Conservation (phyloP, 2,329 filamentous ascomycete genomes). For the Ascochyta fabae region DNA sequence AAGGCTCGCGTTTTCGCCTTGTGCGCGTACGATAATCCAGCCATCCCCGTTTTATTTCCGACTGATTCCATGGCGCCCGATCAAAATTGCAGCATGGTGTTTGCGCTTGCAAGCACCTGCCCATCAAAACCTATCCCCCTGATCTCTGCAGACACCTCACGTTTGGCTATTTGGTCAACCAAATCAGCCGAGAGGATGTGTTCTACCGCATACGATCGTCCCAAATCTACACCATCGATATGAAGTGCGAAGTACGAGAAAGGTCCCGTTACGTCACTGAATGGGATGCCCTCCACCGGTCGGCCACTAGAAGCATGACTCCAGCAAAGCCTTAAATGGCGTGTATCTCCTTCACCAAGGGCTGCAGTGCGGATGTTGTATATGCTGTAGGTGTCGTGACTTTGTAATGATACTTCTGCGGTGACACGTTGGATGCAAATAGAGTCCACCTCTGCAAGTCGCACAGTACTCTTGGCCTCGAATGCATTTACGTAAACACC, state of each 20-base stretch:
- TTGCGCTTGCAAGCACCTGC: conserved; percentile 15
- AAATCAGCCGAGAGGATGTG: conserved; percentile 24
- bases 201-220: conserved; percentile 42
- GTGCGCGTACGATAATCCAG: neutral
- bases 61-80: neutral
- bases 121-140: conserved; percentile 43
- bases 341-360: conserved; percentile 21
- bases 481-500: conserved; percentile 27
- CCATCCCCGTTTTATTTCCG: neutral
- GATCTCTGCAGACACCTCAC: conserved; percentile 22
- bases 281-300: conserved; percentile 25
- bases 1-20: neutral
- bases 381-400: conserved; percentile 1
- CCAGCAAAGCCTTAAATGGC: conserved; percentile 40
- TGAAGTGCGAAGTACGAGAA: conserved; percentile 43
- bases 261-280: conserved; percentile 44
- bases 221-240: conserved; percentile 28
- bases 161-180: conserved; percentile 14
- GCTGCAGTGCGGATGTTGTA: neutral
- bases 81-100: neutral
- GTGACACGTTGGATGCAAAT: conserved; percentile 13
- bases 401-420: neutral
- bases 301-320: conserved; percentile 7
- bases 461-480: conserved; percentile 8
- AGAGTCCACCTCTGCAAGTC: conserved; percentile 27